These are phyloP conservation scores for Alternaria tenuissima DNA, from an alignment of 2,329 filamentous ascomycete species.

Conservation along the genomic window DNA sequence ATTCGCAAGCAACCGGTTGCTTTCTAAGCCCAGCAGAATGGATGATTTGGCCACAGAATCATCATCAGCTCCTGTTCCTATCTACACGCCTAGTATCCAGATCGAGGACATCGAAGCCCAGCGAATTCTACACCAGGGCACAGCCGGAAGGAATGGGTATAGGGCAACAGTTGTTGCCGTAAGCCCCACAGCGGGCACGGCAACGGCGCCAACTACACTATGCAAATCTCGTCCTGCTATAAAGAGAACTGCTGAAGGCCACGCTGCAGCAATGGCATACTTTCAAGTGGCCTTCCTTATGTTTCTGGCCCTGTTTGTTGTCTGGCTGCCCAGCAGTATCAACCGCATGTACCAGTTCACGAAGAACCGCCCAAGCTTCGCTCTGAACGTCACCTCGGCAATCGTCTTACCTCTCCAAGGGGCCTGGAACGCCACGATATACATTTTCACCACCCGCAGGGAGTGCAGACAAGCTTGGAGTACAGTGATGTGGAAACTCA, in stretches of 20 bases:
- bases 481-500: conserved; percentile 17
- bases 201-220: not conserved
- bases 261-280: conserved; percentile 70
- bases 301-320: conserved; percentile 74
- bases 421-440: conserved; percentile 85
- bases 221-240: conserved; percentile 1
- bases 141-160: conserved; percentile 9
- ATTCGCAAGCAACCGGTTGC: conserved; percentile 37
- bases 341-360: conserved; percentile 78
- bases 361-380: conserved; percentile 55
- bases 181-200: not conserved
- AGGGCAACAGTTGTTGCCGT: conserved; percentile 19
- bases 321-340: conserved; percentile 72
- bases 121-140: not conserved
- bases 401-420: conserved; percentile 83
- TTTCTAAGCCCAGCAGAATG: conserved; percentile 3
- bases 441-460: conserved; percentile 56
- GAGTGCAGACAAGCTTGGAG: conserved; percentile 36
- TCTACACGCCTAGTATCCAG: not conserved
- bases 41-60: not conserved
- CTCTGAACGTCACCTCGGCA: conserved; percentile 74
- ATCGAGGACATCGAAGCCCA: conserved; percentile 12
- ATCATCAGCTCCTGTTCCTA: not conserved
- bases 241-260: conserved; percentile 37
- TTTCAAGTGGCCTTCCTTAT: conserved; percentile 75